These are phyloP conservation scores for Pichia nanzhaoensis DNA, from an alignment of 805 yeast genomes.

Conservation along the genomic window DNA sequence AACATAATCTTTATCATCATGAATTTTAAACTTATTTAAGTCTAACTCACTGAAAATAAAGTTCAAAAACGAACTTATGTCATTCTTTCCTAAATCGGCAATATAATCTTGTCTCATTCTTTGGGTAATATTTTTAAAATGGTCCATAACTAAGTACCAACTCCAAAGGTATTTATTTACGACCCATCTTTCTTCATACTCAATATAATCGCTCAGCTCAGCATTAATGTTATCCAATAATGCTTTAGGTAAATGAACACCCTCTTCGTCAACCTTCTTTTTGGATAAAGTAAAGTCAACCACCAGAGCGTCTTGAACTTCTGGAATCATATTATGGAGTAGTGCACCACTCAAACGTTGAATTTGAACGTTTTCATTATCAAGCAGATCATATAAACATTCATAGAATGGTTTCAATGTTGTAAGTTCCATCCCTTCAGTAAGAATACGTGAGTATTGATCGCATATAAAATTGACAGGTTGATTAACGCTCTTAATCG, in stretches of 20 bases:
- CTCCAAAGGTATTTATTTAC: constrained; percentile 49
- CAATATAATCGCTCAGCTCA: constrained; percentile 33
- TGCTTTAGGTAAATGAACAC: constrained; percentile 32
- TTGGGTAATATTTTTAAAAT: constrained; percentile 60
- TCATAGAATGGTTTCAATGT: constrained; percentile 30
- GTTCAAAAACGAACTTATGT: constrained; percentile 45
- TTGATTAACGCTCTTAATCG: constrained; percentile 23
- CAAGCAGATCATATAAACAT: constrained; percentile 31
- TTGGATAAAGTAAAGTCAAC: constrained; percentile 54
- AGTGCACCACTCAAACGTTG: constrained; percentile 40
- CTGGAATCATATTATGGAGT: constrained; percentile 36
- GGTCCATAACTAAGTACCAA: constrained; percentile 58
- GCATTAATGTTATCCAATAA: constrained; percentile 33
- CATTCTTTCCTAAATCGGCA: constrained; percentile 45
- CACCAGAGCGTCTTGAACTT: constrained; percentile 50
- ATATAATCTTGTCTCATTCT: constrained; percentile 56
- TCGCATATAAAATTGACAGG: constrained; percentile 32
- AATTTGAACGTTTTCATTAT: constrained; percentile 26
- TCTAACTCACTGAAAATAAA: constrained; percentile 51
- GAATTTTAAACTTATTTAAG: constrained; percentile 21
- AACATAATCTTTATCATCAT: constrained; percentile 23
- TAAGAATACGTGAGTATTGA: constrained; percentile 21
- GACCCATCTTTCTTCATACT: constrained; percentile 31
- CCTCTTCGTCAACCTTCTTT: constrained; percentile 29
- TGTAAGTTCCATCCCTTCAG: constrained; percentile 24